Conservation (phyloP, 306 rosid genomes). For the Malus sylvestris region DNA sequence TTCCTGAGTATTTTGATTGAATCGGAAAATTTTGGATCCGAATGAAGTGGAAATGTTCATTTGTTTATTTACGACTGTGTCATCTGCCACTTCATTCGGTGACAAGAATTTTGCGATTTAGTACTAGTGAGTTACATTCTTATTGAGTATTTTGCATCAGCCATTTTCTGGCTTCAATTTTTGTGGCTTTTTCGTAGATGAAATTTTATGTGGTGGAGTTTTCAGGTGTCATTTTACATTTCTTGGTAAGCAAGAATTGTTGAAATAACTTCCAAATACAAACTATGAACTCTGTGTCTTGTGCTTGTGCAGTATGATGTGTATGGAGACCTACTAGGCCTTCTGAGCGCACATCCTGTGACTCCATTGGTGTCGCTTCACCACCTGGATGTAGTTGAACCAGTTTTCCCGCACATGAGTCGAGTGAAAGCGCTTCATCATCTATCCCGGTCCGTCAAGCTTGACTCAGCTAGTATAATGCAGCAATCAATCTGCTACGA, state of each 20-base stretch:
- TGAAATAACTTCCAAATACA: background rate
- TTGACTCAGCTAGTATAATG: conserved; percentile 68
- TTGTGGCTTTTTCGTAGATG: background rate
- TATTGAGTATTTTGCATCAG: background rate
- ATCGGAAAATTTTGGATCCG: background rate
- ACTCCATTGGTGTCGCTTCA: conserved; percentile 67
- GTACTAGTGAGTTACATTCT: too few relatives aligned
- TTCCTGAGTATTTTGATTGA: background rate
- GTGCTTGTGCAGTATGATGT: conserved; percentile 73
- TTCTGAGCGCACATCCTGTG: conserved; percentile 76
- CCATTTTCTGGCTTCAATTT: background rate
- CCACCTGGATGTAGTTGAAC: conserved; percentile 82
- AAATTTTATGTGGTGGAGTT: background rate
- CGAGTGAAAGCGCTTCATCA: conserved; percentile 42
- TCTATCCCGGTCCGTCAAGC: conserved; percentile 45
- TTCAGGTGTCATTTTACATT: background rate
- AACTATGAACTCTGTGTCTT: background rate
- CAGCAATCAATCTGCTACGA: conserved; percentile 94
- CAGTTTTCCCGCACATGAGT: conserved; percentile 62
- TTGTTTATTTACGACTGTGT: background rate
- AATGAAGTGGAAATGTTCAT: background rate
- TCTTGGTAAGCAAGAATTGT: background rate
- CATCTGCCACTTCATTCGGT: background rate
- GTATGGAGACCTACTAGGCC: conserved; percentile 76
- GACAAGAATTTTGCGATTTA: background rate